A percentile compares a stretch with the other conserved stretches of the same genome.
These are phyloP conservation scores for Mortierella alpina DNA, from an alignment of 192 early-diverging fungal genomes.

Conservation along the genomic window DNA sequence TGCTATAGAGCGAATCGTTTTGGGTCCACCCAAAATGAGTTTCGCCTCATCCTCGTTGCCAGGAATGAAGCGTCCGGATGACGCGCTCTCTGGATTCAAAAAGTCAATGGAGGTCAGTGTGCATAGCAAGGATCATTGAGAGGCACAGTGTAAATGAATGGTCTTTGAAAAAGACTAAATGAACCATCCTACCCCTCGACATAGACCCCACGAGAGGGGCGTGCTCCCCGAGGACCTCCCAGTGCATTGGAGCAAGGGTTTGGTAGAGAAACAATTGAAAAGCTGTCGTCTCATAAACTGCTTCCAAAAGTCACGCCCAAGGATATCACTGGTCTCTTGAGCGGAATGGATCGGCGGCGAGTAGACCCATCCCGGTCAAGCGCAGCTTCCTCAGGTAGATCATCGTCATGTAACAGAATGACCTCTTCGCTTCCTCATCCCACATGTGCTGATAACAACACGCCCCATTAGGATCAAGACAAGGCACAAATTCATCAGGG, in stretches of 20 bases:
- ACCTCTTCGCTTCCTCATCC: not conserved
- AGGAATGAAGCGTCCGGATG: constrained; percentile 61
- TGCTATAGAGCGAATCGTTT: constrained; percentile 58
- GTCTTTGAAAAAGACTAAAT: too few relatives aligned
- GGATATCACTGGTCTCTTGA: constrained; percentile 47
- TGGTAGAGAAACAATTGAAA: constrained; percentile 49
- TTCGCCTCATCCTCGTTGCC: constrained; percentile 64
- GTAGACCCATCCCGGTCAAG: constrained; percentile 16
- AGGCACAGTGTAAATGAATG: too few relatives aligned
- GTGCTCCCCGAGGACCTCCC: constrained; percentile 42
- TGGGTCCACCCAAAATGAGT: constrained; percentile 67
- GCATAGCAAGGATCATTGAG: not conserved
- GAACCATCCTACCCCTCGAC: not conserved
- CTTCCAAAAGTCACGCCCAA: constrained; percentile 49
- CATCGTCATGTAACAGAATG: not conserved
- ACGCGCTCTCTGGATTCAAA: constrained; percentile 41
- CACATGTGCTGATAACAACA: not conserved
- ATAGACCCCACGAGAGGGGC: constrained; percentile 38
- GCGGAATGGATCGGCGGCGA: constrained; percentile 45
- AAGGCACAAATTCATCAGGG: constrained; percentile 3
- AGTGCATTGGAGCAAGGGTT: constrained; percentile 51
- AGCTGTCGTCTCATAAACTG: constrained; percentile 33
- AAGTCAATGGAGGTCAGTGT: constrained; percentile 32
- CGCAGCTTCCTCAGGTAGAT: constrained; percentile 19
- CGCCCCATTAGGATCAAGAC: constrained; percentile 14